Evolutionary conservation across 768 basidiomycete species (phyloP), one percentile per base, ranked within the genome.

Genomic region (Leccinum ochraceum): DNA sequence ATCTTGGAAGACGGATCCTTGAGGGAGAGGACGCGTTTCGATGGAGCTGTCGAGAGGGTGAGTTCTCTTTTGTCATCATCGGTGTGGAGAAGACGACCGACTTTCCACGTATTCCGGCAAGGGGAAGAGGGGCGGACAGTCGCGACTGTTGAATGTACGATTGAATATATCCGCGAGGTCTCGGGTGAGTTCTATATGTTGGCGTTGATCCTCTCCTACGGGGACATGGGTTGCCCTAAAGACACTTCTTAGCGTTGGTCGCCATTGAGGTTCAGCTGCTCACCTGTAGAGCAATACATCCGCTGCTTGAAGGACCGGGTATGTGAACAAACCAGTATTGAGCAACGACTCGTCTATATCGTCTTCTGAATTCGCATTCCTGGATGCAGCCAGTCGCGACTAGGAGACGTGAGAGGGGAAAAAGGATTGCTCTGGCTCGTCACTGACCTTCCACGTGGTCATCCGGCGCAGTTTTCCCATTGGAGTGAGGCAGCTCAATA

Each of bases 131-230:
- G 79, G 77, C 0, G 67, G 44, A 10, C 77, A 74, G 4, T 72
- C 63, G 42, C 78, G 74, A 7, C 69, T 62, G 46, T 77, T 75
- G 71, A 86, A 93, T 17, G 81, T 81, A 8, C 84, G 81, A 71
- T 98, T 98, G 78, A 96, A 96, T 8, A 76, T 77, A 17, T 91
- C 85, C 0, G 92, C 94, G 11, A 97, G 76, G 66, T 95, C 93
- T 32, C 94, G 86, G 17, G 83, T 83, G 0, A 98, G 84, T 68
- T 97, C 95, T 46, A 98, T 83, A 69, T 98, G 96, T 76, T 98
- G 96, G 22, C 86, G 85, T 70, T 98, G 96, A 72, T 98, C 96
- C 68, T 98, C 95, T 26, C 96, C 96, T 5, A 98, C 95, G 0
- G 96, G 96, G 1, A 98, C 90, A 71, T 95, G 91, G 0, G 94